phyloP scores from a whole-genome alignment of 495 filamentous ascomycete species.

The Tuber calosporum region DNA sequence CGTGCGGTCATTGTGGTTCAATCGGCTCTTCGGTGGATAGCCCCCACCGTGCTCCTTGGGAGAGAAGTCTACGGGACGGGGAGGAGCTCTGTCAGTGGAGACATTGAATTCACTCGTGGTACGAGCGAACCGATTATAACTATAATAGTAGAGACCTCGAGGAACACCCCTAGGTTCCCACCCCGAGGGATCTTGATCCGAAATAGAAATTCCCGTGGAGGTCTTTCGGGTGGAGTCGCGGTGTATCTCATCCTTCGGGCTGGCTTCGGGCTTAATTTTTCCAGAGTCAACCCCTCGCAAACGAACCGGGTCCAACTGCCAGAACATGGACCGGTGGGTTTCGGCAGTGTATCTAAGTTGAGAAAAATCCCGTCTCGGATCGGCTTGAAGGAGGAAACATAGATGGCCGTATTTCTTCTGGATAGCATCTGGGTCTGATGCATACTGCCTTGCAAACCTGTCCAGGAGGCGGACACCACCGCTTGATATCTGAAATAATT shows the following conservation, averaged over 20 bases:
- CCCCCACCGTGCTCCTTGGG: not conserved
- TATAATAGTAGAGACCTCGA: not conserved
- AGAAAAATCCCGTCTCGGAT: not conserved
- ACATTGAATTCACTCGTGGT: not conserved
- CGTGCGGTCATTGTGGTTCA: not conserved
- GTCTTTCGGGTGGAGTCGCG: not conserved
- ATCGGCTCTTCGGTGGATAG: not conserved
- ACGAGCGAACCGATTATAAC: not conserved
- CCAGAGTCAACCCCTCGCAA: not conserved
- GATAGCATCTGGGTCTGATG: not conserved
- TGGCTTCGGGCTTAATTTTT: not conserved
- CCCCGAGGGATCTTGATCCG: not conserved
- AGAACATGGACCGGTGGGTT: not conserved
- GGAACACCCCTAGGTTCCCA: not conserved
- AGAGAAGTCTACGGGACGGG: not conserved
- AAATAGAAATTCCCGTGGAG: not conserved
- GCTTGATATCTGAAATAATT: not conserved
- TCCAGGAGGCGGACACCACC: not conserved
- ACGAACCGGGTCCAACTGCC: not conserved
- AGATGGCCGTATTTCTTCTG: not conserved
- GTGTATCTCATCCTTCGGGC: not conserved
- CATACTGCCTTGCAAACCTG: not conserved
- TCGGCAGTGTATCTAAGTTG: not conserved
- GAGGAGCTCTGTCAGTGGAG: not conserved
- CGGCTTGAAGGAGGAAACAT: not conserved